Conservation (phyloP, 306 rosid species). For the Cicer cuneatum region DNA sequence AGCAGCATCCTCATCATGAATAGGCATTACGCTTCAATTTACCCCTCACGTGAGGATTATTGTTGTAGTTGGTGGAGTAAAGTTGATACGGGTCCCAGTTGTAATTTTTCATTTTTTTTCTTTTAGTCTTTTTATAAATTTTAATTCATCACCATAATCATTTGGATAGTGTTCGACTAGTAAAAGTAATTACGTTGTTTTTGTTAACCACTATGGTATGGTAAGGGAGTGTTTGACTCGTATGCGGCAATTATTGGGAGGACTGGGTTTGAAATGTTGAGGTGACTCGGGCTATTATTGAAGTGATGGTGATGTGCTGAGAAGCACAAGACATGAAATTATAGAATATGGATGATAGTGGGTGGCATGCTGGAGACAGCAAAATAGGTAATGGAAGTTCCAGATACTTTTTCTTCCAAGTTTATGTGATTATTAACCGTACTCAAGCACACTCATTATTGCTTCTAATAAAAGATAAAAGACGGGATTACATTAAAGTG, state of each 20-base stretch:
- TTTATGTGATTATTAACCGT: constrained; percentile 32
- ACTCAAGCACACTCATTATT: constrained; percentile 40
- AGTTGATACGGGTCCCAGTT: constrained; percentile 37
- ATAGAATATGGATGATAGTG: constrained; percentile 35
- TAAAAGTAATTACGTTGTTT: too few relatives aligned
- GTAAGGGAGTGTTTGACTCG: background rate
- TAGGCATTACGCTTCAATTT: constrained; percentile 37
- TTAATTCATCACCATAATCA: constrained; percentile 11
- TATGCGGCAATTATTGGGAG: constrained; percentile 21
- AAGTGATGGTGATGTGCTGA: constrained; percentile 29
- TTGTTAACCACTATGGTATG: too few relatives aligned
- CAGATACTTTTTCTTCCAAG: constrained; percentile 31
- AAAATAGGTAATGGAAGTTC: constrained; percentile 36
- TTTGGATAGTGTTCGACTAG: background rate
- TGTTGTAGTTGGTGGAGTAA: constrained; percentile 36
- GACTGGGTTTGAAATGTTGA: too few relatives aligned
- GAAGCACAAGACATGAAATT: constrained; percentile 32
- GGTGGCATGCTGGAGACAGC: constrained; percentile 45
- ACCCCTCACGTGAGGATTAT: constrained; percentile 45
- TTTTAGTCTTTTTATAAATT: constrained; percentile 17
- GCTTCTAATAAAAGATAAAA: constrained; percentile 41
- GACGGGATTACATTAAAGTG: constrained; percentile 13
- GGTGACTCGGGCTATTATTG: too few relatives aligned
- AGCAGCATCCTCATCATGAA: constrained; percentile 58
- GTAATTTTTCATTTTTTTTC: constrained; percentile 37